Percentiles rank a stretch among this genome's conserved stretches.
Conservation (phyloP, 2,329 filamentous ascomycete species). For the Emericellopsis cladophorae region DNA sequence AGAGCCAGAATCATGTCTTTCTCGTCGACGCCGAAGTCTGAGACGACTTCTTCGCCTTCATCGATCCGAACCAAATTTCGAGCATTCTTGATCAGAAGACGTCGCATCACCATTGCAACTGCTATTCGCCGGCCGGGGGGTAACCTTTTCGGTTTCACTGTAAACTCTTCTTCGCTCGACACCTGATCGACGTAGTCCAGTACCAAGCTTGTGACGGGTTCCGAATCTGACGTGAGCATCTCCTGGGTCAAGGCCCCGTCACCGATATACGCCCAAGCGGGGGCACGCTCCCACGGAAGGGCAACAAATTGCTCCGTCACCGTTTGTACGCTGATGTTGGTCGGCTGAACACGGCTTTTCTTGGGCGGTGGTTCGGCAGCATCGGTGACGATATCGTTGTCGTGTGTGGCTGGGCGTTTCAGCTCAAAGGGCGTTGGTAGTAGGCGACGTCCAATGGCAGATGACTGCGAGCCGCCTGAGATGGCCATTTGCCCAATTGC, state of each 20-base stretch:
- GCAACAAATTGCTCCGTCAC: background rate
- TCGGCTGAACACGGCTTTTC: background rate
- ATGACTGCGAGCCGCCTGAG: too few relatives aligned
- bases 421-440: too few relatives aligned
- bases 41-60: background rate
- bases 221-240: conserved; percentile 10
- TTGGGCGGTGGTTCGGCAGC: background rate
- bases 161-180: too few relatives aligned
- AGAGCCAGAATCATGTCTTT: conserved; percentile 30
- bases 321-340: background rate
- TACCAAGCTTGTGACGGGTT: conserved; percentile 10
- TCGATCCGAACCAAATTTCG: too few relatives aligned
- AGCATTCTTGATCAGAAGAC: conserved; percentile 19
- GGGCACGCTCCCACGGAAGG: conserved; percentile 1
- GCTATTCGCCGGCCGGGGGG: conserved; percentile 30
- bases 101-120: conserved; percentile 25
- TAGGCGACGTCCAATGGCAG: too few relatives aligned
- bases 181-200: conserved; percentile 3
- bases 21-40: conserved; percentile 1
- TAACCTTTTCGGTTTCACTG: conserved; percentile 7
- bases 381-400: background rate
- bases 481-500: too few relatives aligned
- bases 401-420: background rate
- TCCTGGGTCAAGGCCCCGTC: conserved; percentile 12
- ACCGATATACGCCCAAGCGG: conserved; percentile 20